phyloP scores from a whole-genome alignment of 2,329 filamentous ascomycete species.

The Setomelanomma holmii region DNA sequence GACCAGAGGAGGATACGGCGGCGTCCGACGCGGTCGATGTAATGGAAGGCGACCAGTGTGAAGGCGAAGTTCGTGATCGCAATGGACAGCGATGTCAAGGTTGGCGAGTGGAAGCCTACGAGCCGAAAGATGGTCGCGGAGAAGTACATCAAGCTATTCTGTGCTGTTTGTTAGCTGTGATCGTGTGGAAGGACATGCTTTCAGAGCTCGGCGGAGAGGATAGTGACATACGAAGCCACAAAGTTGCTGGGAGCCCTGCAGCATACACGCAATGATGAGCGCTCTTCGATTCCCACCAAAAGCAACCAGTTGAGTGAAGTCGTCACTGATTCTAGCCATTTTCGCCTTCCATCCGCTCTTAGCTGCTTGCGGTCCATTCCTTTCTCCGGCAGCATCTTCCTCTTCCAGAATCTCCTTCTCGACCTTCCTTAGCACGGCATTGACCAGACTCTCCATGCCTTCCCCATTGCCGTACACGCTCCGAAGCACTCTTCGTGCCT shows the following conservation, averaged over 20 bases:
- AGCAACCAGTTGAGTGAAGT: slow-evolving; percentile 57
- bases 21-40: slow-evolving; percentile 54
- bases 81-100: slow-evolving; percentile 54
- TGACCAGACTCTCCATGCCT: slow-evolving; percentile 55
- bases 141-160: slow-evolving; percentile 59
- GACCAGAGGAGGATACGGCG: slow-evolving; percentile 76
- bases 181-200: not conserved
- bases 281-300: slow-evolving; percentile 70
- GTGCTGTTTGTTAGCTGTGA: not conserved
- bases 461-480: slow-evolving; percentile 64
- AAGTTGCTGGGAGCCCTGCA: slow-evolving; percentile 87
- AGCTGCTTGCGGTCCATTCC: slow-evolving; percentile 40
- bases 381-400: slow-evolving; percentile 56
- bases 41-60: slow-evolving; percentile 54
- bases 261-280: slow-evolving; percentile 80
- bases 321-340: slow-evolving; percentile 60
- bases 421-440: slow-evolving; percentile 71
- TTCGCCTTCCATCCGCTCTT: slow-evolving; percentile 37
- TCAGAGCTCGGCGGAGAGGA: not conserved
- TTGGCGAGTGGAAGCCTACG: slow-evolving; percentile 55
- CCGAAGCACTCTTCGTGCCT: slow-evolving; percentile 69
- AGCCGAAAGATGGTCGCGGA: slow-evolving; percentile 56
- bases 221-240: slow-evolving; percentile 62
- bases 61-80: slow-evolving; percentile 56
- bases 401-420: slow-evolving; percentile 78